A percentile compares a stretch with the other conserved stretches of the same genome.
These are phyloP conservation scores for Globisporangium paddicum DNA, from an alignment of 352 stramenopile genomes.

Conservation along the genomic window DNA sequence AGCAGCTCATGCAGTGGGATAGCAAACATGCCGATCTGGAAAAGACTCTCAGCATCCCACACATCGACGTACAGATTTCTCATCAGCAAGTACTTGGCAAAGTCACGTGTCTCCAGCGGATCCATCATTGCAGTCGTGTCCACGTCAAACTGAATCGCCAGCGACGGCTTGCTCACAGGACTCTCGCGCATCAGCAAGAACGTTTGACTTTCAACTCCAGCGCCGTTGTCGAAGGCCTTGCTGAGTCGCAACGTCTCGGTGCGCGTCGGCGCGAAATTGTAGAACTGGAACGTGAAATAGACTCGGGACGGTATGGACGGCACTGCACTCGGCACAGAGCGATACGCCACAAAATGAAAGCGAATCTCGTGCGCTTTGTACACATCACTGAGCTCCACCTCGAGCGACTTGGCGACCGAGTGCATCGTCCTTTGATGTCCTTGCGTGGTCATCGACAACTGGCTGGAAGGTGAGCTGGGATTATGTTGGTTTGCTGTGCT, in stretches of 20 bases:
- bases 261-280: constrained; percentile 81
- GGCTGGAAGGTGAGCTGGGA: constrained; percentile 15
- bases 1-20: constrained; percentile 87
- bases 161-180: constrained; percentile 51
- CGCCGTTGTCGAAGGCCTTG: constrained; percentile 39
- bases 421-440: constrained; percentile 3
- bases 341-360: constrained; percentile 89
- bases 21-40: constrained; percentile 80
- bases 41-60: constrained; percentile 91
- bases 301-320: constrained; percentile 34
- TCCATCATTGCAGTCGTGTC: constrained; percentile 56
- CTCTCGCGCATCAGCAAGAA: constrained; percentile 65
- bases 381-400: constrained; percentile 69
- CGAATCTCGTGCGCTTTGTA: constrained; percentile 85
- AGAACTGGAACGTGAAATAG: constrained; percentile 94
- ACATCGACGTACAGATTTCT: constrained; percentile 89
- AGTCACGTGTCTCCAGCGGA: constrained; percentile 65
- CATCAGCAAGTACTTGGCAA: constrained; percentile 84
- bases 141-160: constrained; percentile 74
- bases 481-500: constrained; percentile 11
- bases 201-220: constrained; percentile 26
- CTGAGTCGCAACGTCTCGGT: constrained; percentile 79
- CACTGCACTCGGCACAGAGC: constrained; percentile 12
- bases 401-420: constrained; percentile 35
- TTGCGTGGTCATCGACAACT: constrained; percentile 11